These are phyloP conservation scores for Rhizopogon vesiculosus DNA, from an alignment of 768 basidiomycete genomes.

Conservation along the genomic window DNA sequence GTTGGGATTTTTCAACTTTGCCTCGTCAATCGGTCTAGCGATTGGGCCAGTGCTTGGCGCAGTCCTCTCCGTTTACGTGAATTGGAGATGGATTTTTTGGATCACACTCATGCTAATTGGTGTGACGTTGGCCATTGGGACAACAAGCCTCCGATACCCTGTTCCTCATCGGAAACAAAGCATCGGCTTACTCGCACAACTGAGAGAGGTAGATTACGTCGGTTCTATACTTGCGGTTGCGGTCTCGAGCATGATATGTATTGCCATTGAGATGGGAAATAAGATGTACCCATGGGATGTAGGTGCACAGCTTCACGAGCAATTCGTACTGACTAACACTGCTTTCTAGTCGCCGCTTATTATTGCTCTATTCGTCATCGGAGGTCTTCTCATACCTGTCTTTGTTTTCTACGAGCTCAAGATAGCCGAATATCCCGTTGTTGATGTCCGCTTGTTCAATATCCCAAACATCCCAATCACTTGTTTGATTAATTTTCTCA, in stretches of 20 bases:
- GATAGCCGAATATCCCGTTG: conserved; percentile 26
- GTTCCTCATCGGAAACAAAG: conserved; percentile 28
- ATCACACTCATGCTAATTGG: conserved; percentile 32
- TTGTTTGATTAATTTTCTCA: conserved; percentile 34
- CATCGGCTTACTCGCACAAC: conserved; percentile 26
- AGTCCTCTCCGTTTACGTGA: conserved; percentile 35
- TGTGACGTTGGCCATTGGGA: conserved; percentile 22
- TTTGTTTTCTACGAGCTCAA: conserved; percentile 32
- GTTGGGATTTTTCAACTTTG: conserved; percentile 31
- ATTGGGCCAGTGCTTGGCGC: conserved; percentile 45
- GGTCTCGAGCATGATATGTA: conserved; percentile 30
- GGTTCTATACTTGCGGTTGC: conserved; percentile 25
- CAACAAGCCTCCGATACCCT: conserved; percentile 24
- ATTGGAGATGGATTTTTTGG: conserved; percentile 47
- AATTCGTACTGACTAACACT: not conserved
- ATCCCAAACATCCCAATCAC: conserved; percentile 31
- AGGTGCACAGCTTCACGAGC: conserved; percentile 4
- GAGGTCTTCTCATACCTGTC: conserved; percentile 26
- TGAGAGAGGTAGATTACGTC: conserved; percentile 29
- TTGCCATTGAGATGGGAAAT: conserved; percentile 35
- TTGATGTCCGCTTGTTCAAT: conserved; percentile 28
- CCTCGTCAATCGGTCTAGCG: conserved; percentile 39
- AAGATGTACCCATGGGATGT: conserved; percentile 31
- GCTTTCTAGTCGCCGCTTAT: conserved; percentile 23
- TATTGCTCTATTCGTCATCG: conserved; percentile 22